Evolutionary conservation across 1,284 basidiomycete species (phyloP).

Genomic region (Malassezia obtusa): DNA sequence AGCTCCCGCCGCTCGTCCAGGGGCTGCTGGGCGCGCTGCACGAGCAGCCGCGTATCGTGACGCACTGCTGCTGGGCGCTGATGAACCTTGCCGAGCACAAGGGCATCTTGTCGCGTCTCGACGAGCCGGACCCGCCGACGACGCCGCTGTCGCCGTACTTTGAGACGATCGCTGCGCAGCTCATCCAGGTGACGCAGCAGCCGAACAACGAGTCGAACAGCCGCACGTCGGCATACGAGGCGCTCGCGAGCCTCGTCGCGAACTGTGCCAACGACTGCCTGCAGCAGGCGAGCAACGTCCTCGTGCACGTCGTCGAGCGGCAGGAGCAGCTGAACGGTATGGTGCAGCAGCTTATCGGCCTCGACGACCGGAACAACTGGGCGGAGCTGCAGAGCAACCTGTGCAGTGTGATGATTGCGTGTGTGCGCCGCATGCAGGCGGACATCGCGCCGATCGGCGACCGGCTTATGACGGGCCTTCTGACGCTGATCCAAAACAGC

Average conservation of each 20-base stretch:
- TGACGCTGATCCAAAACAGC: slow-evolving; percentile 72
- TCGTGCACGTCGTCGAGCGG: slow-evolving; percentile 68
- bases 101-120: slow-evolving; percentile 30
- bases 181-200: slow-evolving; percentile 51
- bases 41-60: slow-evolving; percentile 74
- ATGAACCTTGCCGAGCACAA: slow-evolving; percentile 63
- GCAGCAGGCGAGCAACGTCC: slow-evolving; percentile 69
- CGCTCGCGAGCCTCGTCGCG: slow-evolving; percentile 74
- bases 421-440: slow-evolving; percentile 59
- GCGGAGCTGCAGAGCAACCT: slow-evolving; percentile 94
- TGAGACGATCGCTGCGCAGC: slow-evolving; percentile 55
- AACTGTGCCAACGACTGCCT: slow-evolving; percentile 74
- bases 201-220: slow-evolving; percentile 80
- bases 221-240: slow-evolving; percentile 91
- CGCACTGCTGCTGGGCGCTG: slow-evolving; percentile 91
- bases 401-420: slow-evolving; percentile 56
- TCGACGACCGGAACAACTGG: slow-evolving; percentile 97
- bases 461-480: slow-evolving; percentile 83
- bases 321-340: slow-evolving; percentile 80
- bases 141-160: slow-evolving; percentile 76
- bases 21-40: slow-evolving; percentile 73
- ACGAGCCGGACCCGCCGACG: slow-evolving; percentile 54
- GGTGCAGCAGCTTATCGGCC: slow-evolving; percentile 69
- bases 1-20: slow-evolving; percentile 71
- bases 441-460: slow-evolving; percentile 83